Base-by-base conservation (phyloP, 768 basidiomycete genomes). In the Pleurotus tuber-regium region DNA sequence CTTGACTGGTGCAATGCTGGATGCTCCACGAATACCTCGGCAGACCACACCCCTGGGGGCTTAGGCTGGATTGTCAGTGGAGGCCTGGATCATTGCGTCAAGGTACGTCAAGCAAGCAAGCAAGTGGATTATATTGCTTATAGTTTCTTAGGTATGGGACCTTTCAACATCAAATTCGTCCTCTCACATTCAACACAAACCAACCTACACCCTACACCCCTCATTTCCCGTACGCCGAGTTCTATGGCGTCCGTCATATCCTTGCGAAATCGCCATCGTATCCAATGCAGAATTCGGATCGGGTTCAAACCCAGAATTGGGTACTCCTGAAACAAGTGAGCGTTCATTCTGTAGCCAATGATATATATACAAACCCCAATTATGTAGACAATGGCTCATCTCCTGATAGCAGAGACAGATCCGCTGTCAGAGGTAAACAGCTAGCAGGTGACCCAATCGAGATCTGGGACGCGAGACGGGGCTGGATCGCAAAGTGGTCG, bases 391-490 rank as follows among this genome's bases (percentile, higher is more conserved):
- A 23, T 8, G 31, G 29, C n/a, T 25, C 46, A 23, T 26, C 46
- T 11, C 29, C 30, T 48, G 46, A 48, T 21, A 21, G 31, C 46
- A 31, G 28, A 50, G 46, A 49, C 30, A 30, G 41, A 14, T 31
- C 24, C 9, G 21, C 57, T 4, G 40, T 33, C 12, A 33, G 54
- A 14, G 42, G 36, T 25, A 42, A 57, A 2, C 63, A 63, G 31
- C 26, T 57, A 18, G 56, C 62, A 23, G 79, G 83, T 2, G 86
- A 90, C 59, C 70, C 82, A 0, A 74, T 91, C 25, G 90, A 92
- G 59, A 84, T 93, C 19, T 94, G 92, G 92, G 91, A 94, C 63
- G 87, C 89, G 1, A 74, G 91, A 49, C 73, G 92, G 41, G 79
- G 81, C 0, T 89, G 86, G 79, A 76, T 92, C 43, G 85, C 87